Base-by-base conservation (phyloP, 2,329 filamentous ascomycete species). In the Epicoccum sorghinum region DNA sequence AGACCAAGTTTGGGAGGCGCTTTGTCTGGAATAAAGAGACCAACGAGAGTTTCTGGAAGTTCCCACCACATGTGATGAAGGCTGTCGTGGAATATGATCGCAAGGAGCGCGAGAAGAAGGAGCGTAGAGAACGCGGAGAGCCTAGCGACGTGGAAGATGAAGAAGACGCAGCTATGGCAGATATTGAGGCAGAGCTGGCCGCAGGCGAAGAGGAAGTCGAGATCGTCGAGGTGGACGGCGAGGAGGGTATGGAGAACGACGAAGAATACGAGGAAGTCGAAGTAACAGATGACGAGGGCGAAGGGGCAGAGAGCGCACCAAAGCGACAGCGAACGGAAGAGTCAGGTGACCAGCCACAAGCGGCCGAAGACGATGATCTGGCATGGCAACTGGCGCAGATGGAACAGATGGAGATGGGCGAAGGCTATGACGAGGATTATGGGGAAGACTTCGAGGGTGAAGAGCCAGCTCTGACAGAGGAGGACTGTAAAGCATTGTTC, bases 311-410 rank as follows among this genome's bases (percentile, higher is more conserved):
- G 10, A 81, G 84, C 55, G 71, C 75, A 61, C 77, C 70, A 52
- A 85, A 79, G 75, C 81, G 74, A 51, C 78, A 71, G 69, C 81
- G 72, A 68, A 86, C 62, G 68, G 78, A 66, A 66, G 77, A 56
- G 67, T 78, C 32, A 33, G 55, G 55, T 60, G 79, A 82, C 10
- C 75, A 78, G 40, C 77, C 80, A 0, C 77, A 95, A 7, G 93
- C 97, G 66, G 96, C 96, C 67, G 90, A 89, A 51, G 95, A 98
- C 73, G 93, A 93, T 47, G 95, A 99, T 68, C 96, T 99, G 65
- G 93, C 91, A 32, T 93, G 88, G 70, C 95, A 99, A 69, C 81
- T 99, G 10, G 90, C 90, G 47, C 88, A 90, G 24, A 96, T 97
- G 90, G 91, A 89, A 48, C 90, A 86, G 1, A 80, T 93, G 27